Evolutionary conservation across 2,329 filamentous ascomycete genomes (phyloP), one percentile per base, ranked within the genome.

Genomic region (Dothistroma pini): DNA sequence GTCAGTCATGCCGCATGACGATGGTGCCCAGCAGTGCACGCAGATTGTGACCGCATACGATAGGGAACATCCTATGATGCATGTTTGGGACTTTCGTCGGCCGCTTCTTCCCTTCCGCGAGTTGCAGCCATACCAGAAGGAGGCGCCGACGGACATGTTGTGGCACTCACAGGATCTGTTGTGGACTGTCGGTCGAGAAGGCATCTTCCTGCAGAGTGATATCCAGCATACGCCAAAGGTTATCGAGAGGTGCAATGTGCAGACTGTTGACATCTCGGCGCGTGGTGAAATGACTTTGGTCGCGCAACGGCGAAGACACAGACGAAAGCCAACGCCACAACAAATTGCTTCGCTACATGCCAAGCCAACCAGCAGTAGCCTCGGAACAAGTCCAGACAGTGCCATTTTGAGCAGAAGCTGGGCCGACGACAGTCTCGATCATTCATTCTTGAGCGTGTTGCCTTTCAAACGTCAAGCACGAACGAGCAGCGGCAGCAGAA

Each of bases 11-110:
- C 76, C 77, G 25, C 74, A 80, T 31, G 80, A 81, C 35, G 76
- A 79, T 31, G 81, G 81, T 34, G 78, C 79, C 48, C 84, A 83
- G 75, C 83, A 86, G 67, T 85, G 83, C 60, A 87, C 83, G 10
- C 85, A 88, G 67, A 70, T 88, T 29, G 83, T 84, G 44, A 86
- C 85, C 2, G 82, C 83, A 5, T 88, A 88, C 70, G 83, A 86
- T 68, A 79, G 83, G 56, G 81, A 85, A 63, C 83, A 87, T 69
- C 80, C 85, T 0, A 76, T 82, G 35, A 76, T 87, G 57, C 86
- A 88, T 68, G 74, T 88, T 3, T 88, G 86, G 86, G 86, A 88
- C 71, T 80, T 88, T 64, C 81, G 84, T 41, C 79, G 86, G 35
- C 84, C 85, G 6, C 78, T 81, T 66, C 74, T 88, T n/a, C 86